phyloP scores from a whole-genome alignment of 2,329 filamentous ascomycete genomes.

The Aspergillus sp. region DNA sequence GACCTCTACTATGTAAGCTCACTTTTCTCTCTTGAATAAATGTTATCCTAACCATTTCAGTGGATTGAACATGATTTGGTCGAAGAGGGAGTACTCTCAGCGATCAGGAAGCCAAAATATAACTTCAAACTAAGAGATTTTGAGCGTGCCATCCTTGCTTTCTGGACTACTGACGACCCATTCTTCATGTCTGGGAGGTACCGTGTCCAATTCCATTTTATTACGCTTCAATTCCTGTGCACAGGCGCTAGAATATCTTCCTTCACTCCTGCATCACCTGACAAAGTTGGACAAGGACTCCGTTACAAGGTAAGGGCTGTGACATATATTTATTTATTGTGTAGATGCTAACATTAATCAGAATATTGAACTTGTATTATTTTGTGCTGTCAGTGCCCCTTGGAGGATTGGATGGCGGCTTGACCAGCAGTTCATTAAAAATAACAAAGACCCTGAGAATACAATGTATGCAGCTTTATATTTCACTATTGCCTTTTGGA shows the following conservation, averaged over 20 bases:
- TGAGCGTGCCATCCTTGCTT: constrained; percentile 2
- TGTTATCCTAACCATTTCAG: too few relatives aligned
- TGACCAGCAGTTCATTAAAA: constrained; percentile 1
- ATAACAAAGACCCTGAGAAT: constrained; percentile 1
- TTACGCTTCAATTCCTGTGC: constrained; percentile 5
- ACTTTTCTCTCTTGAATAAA: too few relatives aligned
- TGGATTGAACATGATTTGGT: constrained; percentile 4
- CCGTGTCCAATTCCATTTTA: constrained; percentile 5
- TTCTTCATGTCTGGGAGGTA: constrained; percentile 5
- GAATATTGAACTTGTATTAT: constrained; percentile 3
- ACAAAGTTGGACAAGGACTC: constrained; percentile 1
- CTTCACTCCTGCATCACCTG: constrained; percentile 1
- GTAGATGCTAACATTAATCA: neutral
- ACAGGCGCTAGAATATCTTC: constrained; percentile 1
- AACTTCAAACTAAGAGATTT: constrained; percentile 5
- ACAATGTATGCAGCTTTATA: neutral
- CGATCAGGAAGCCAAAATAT: constrained; percentile 5
- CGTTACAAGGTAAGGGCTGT: constrained; percentile 4
- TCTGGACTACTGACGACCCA: constrained; percentile 4
- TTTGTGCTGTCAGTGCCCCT: neutral
- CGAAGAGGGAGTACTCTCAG: neutral
- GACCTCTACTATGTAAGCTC: too few relatives aligned
- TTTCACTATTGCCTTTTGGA: neutral
- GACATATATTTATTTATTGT: too few relatives aligned
- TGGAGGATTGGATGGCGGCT: constrained; percentile 1